Conservation (phyloP, 2,329 filamentous ascomycete genomes). For the Neophaeococcomyces aloes region DNA sequence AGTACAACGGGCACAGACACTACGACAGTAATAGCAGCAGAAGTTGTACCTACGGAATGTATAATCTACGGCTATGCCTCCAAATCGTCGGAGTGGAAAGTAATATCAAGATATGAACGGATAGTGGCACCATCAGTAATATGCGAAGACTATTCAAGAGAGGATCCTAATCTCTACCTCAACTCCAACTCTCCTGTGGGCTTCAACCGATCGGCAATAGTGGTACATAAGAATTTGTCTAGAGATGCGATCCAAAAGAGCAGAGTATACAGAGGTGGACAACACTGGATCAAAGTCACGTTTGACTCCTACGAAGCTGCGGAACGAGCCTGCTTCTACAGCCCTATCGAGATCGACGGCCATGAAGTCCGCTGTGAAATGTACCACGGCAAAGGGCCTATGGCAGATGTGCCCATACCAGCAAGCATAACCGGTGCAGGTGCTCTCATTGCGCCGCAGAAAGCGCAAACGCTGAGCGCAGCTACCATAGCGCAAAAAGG, state of each 20-base stretch:
- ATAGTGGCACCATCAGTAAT: conserved; percentile 56
- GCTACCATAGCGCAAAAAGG: too few relatives aligned
- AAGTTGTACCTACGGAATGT: conserved; percentile 55
- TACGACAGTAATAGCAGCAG: conserved; percentile 30
- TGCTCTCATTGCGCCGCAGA: background rate
- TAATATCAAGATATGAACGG: conserved; percentile 77
- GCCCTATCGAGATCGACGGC: conserved; percentile 61
- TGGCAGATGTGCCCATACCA: conserved; percentile 53
- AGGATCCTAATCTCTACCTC: conserved; percentile 63
- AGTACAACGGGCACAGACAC: conserved; percentile 11
- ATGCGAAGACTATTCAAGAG: conserved; percentile 85
- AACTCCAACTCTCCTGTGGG: conserved; percentile 45
- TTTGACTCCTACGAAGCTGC: conserved; percentile 65
- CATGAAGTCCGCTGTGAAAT: conserved; percentile 60
- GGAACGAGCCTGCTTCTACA: conserved; percentile 57
- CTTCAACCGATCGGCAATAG: conserved; percentile 33
- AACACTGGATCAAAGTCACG: conserved; percentile 85
- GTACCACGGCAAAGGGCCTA: conserved; percentile 55
- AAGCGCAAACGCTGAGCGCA: conserved; percentile 23
- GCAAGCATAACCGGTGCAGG: conserved; percentile 28
- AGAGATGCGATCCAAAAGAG: conserved; percentile 66
- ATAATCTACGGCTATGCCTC: conserved; percentile 73
- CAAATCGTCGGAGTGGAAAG: conserved; percentile 63
- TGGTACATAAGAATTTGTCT: conserved; percentile 53
- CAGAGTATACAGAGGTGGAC: conserved; percentile 69